These are phyloP conservation scores for Stropharia rugosoannulata DNA, from an alignment of 768 basidiomycete genomes.

Conservation along the genomic window DNA sequence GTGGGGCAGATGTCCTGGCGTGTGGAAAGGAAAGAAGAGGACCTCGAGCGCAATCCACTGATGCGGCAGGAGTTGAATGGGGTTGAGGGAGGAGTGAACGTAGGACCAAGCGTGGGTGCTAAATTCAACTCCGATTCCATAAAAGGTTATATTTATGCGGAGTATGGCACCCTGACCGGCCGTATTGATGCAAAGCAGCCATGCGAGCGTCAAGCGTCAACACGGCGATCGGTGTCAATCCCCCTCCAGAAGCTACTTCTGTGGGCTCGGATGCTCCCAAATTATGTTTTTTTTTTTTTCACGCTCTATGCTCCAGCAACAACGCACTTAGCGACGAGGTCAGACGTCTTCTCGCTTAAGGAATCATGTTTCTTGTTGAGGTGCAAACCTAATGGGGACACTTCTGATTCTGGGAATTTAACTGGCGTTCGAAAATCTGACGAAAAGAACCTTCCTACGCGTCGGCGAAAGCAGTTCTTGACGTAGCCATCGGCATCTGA, in stretches of 20 bases:
- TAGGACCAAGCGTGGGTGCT: neutral
- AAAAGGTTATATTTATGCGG: neutral
- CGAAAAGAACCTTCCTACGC: too few relatives aligned
- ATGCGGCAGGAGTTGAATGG: too few relatives aligned
- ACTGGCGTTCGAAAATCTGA: neutral
- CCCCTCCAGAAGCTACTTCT: too few relatives aligned
- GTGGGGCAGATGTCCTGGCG: neutral
- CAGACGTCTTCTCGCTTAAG: too few relatives aligned
- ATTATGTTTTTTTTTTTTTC: neutral
- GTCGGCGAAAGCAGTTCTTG: neutral
- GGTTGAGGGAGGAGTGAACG: neutral
- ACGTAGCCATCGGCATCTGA: neutral
- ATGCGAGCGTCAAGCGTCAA: neutral
- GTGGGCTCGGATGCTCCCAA: too few relatives aligned
- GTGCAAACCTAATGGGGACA: slow-evolving; percentile 2
- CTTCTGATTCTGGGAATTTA: neutral
- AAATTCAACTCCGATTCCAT: neutral
- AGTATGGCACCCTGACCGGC: neutral
- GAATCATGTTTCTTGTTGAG: neutral
- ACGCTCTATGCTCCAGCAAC: neutral
- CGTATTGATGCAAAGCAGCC: neutral
- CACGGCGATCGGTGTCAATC: too few relatives aligned
- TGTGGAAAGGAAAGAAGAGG: neutral
- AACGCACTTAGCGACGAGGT: neutral
- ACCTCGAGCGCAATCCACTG: too few relatives aligned